Evolutionary conservation across 129 eudicot genomes (phyloP).

Genomic region (Saussurea involucrata): DNA sequence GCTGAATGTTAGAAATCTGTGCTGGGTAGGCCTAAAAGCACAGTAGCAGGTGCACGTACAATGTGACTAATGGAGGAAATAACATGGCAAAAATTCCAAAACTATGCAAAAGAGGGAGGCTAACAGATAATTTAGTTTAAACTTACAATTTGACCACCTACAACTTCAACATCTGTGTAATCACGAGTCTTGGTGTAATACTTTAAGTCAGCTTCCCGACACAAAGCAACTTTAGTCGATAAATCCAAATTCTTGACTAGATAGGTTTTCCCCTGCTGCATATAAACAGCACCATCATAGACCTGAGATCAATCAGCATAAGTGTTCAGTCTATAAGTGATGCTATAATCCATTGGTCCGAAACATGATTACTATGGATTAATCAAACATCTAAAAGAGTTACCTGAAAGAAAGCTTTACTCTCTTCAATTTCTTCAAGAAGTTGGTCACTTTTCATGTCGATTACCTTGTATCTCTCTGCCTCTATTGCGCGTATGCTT

Average conservation of each 20-base stretch:
- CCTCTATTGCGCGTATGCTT: slow-evolving; percentile 82
- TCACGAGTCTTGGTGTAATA: slow-evolving; percentile 91
- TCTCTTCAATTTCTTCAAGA: slow-evolving; percentile 97
- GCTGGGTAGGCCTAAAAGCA: slow-evolving; percentile 69
- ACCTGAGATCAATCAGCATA: slow-evolving; percentile 51
- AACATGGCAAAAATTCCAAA: slow-evolving; percentile 1
- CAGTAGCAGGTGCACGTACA: neutral
- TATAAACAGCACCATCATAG: slow-evolving; percentile 94
- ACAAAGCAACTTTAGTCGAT: slow-evolving; percentile 64
- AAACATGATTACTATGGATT: neutral
- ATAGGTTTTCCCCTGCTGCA: slow-evolving; percentile 93
- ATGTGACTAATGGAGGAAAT: neutral
- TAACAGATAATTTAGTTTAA: neutral
- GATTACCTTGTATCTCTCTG: slow-evolving; percentile 69
- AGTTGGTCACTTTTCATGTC: slow-evolving; percentile 59
- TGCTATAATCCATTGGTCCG: neutral
- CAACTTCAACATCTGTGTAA: slow-evolving; percentile 71
- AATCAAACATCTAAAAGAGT: neutral
- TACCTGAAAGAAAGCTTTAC: slow-evolving; percentile 98
- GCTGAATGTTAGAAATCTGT: slow-evolving; percentile 26
- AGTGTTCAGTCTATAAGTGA: neutral
- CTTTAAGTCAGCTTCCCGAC: slow-evolving; percentile 81
- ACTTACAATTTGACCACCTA: slow-evolving; percentile 81
- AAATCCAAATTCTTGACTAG: slow-evolving; percentile 75
- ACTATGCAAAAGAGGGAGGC: neutral